These are phyloP conservation scores for Periconia sp. DNA, from an alignment of 2,329 filamentous ascomycete species.

Conservation along the genomic window DNA sequence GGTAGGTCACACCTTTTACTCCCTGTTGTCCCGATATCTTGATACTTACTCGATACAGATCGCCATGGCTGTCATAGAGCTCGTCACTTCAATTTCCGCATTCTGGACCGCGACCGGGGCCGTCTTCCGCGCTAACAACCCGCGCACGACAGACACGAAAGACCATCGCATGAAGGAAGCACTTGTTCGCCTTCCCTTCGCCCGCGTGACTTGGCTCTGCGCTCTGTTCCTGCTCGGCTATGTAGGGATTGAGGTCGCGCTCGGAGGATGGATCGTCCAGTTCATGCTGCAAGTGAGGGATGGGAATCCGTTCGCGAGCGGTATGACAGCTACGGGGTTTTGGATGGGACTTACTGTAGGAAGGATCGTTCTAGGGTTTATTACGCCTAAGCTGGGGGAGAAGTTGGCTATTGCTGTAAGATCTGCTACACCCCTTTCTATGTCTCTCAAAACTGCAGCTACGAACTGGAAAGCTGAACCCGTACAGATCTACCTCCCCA, in stretches of 20 bases:
- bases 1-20: conserved; percentile 52
- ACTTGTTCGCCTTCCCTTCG: conserved; percentile 52
- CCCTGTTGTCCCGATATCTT: background rate
- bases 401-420: conserved; percentile 59
- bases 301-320: conserved; percentile 72
- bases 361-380: conserved; percentile 73
- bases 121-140: conserved; percentile 61
- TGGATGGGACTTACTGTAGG: conserved; percentile 84
- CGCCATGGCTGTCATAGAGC: conserved; percentile 62
- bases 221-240: conserved; percentile 79
- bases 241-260: conserved; percentile 76
- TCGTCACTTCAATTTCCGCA: conserved; percentile 56
- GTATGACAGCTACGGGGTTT: conserved; percentile 79
- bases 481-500: conserved; percentile 65
- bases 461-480: background rate
- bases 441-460: background rate
- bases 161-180: conserved; percentile 60
- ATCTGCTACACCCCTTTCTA: conserved; percentile 17
- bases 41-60: conserved; percentile 47
- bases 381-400: conserved; percentile 76
- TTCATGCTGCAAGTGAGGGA: conserved; percentile 84
- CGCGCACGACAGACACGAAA: conserved; percentile 50
- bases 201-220: conserved; percentile 73
- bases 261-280: conserved; percentile 82
- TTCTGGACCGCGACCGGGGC: conserved; percentile 70